These are phyloP conservation scores for Fusarium sp. DNA, from an alignment of 2,329 filamentous ascomycete genomes.

Conservation along the genomic window DNA sequence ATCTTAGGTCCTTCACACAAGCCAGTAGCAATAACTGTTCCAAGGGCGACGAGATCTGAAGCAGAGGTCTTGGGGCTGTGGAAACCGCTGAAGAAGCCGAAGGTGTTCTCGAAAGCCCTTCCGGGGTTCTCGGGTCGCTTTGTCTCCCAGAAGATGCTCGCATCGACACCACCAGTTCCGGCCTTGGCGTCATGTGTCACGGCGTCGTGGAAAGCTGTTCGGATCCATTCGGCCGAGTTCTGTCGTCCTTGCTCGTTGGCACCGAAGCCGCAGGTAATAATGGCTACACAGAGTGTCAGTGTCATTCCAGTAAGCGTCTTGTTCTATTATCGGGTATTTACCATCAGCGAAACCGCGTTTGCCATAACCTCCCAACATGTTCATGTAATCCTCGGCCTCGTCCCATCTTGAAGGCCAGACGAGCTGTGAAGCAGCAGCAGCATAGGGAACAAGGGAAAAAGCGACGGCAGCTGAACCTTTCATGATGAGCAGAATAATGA, in stretches of 20 bases:
- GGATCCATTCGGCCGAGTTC: conserved; percentile 48
- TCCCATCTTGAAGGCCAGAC: conserved; percentile 40
- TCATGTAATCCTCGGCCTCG: conserved; percentile 30
- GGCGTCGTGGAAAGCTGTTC: conserved; percentile 46
- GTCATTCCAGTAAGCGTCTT: no score
- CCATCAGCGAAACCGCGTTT: conserved; percentile 18
- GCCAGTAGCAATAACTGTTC: conserved; percentile 54
- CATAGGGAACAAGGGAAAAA: neutral
- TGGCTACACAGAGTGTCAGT: conserved; percentile 10
- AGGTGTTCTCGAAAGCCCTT: conserved; percentile 44
- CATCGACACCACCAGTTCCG: conserved; percentile 45
- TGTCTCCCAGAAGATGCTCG: conserved; percentile 45
- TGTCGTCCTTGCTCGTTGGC: conserved; percentile 27
- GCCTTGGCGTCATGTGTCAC: conserved; percentile 40
- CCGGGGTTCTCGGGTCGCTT: conserved; percentile 42
- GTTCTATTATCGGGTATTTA: neutral
- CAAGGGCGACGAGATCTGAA: conserved; percentile 52
- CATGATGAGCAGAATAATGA: conserved; percentile 1
- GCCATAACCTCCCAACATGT: conserved; percentile 18
- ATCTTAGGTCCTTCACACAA: conserved; percentile 53
- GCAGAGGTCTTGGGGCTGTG: conserved; percentile 22
- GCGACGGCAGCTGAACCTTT: conserved; percentile 17
- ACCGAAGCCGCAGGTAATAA: conserved; percentile 38
- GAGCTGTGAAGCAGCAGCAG: conserved; percentile 21
- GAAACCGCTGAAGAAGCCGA: conserved; percentile 51